Base-by-base conservation (phyloP, 108 stramenopile species). In the Nitzschia sp. region DNA sequence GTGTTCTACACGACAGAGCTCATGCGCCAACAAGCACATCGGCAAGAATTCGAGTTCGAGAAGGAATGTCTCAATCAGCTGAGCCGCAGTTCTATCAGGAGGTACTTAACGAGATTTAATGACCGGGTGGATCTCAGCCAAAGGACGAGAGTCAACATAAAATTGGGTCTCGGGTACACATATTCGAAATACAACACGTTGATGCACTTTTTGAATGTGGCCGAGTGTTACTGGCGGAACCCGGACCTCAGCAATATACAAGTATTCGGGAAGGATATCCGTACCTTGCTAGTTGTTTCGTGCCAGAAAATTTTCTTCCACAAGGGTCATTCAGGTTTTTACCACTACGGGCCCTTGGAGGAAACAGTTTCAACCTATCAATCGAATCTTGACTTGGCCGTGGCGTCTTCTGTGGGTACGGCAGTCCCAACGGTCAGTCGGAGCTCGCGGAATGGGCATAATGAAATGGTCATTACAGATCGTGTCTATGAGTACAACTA, bases 231-330 rank as follows among this genome's bases (percentile, higher is more conserved):
- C 59, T 74, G 73, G 73, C 65, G 32, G 2, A 74, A 74, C 29
- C 73, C 73, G 23, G 73, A 74, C 26, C 38, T 74, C 25, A 55
- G 53, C 46, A 74, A 74, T 35, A 74, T 66, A 59, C 54, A 65
- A 35, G 55, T 74, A n/a, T 66, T 74, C 29, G 73, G 73, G 8
- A 74, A 74, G 51, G 73, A 74, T 31, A 74, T 64, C 19, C 45
- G 73, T 17, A 26, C 55, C 18, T 55, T 74, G 6, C 58, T 74
- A 15, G 64, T 48, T 4, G 19, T 74, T 3, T 57, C 63, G 15
- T 74, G 56, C 1, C 73, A 74, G 36, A 74, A 74, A 65, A 66
- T 74, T 27, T 74, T 74, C 73, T 74, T 74, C 32, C 55, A 74
- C 8, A 36, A 74, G n/a, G 73, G 65, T 5, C 73, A 74, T 32